phyloP scores from a whole-genome alignment of 768 basidiomycete species.

The Artomyces pyxidatus region DNA sequence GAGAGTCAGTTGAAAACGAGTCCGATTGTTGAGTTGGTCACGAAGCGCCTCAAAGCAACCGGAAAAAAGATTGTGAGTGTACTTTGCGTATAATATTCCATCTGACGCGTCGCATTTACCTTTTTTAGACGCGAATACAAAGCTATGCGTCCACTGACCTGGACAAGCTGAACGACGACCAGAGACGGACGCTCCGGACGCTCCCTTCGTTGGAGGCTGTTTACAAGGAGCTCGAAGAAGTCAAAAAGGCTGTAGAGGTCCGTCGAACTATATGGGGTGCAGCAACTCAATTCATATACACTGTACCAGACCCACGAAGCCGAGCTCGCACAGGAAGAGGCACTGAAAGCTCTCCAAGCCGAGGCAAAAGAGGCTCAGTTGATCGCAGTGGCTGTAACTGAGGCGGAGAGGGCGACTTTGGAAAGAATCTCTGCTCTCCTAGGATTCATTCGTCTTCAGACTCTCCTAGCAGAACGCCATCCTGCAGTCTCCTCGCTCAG shows the following conservation, averaged over 20 bases:
- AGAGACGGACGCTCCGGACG: constrained; percentile 63
- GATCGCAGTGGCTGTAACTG: constrained; percentile 45
- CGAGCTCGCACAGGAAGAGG: constrained; percentile 49
- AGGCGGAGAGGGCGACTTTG: constrained; percentile 41
- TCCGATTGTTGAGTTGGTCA: constrained; percentile 70
- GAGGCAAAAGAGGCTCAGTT: constrained; percentile 50
- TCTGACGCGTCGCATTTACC: constrained; percentile 3
- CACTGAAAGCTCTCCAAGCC: constrained; percentile 44
- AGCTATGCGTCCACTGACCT: constrained; percentile 58
- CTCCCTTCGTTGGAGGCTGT: constrained; percentile 72
- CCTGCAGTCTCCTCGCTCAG: constrained; percentile 33
- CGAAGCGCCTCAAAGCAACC: constrained; percentile 68
- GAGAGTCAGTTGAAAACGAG: constrained; percentile 40
- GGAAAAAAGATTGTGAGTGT: constrained; percentile 75
- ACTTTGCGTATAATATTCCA: constrained; percentile 11
- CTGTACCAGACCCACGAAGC: constrained; percentile 55
- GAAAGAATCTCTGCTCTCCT: constrained; percentile 44
- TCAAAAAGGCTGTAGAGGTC: constrained; percentile 82
- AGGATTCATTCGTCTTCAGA: constrained; percentile 50
- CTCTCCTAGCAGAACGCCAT: constrained; percentile 38
- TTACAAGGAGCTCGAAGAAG: constrained; percentile 75
- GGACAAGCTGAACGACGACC: constrained; percentile 82
- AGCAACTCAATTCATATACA: not conserved
- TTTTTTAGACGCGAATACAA: constrained; percentile 58
- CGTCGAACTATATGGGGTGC: constrained; percentile 11